Conservation (phyloP, 2,329 filamentous ascomycete genomes). For the Oidium heveae region DNA sequence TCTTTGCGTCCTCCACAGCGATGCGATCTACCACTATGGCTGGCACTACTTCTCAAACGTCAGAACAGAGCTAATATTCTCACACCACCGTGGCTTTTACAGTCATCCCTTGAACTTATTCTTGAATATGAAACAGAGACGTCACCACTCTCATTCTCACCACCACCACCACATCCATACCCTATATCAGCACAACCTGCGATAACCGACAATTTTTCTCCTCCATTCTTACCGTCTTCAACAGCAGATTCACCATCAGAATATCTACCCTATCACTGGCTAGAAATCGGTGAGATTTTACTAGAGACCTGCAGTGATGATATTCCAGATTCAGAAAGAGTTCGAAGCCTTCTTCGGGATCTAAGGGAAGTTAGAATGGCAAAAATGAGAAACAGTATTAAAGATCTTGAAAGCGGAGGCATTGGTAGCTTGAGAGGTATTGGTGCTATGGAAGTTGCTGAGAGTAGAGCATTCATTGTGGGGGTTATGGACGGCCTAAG, state of each 20-base stretch:
- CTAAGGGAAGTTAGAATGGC: constrained; percentile 70
- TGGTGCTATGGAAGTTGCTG: constrained; percentile 78
- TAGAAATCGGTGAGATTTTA: constrained; percentile 70
- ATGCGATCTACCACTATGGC: constrained; percentile 66
- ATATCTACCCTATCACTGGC: constrained; percentile 80
- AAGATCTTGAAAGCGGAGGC: constrained; percentile 50
- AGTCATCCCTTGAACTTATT: constrained; percentile 49
- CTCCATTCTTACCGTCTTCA: constrained; percentile 59
- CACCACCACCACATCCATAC: constrained; percentile 43
- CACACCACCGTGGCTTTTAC: constrained; percentile 68
- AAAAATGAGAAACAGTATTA: constrained; percentile 58
- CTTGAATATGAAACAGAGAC: constrained; percentile 57
- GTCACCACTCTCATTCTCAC: constrained; percentile 48
- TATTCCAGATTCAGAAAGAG: constrained; percentile 45
- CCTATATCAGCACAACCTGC: constrained; percentile 14
- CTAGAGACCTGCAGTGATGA: constrained; percentile 71
- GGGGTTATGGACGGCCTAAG: constrained; percentile 74
- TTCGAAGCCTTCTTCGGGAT: constrained; percentile 53
- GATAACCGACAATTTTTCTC: constrained; percentile 20
- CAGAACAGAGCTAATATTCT: constrained; percentile 85
- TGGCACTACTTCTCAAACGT: constrained; percentile 81
- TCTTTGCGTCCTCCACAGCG: constrained; percentile 59
- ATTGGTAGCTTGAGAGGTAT: constrained; percentile 47
- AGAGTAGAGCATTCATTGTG: constrained; percentile 59
- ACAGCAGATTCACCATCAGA: constrained; percentile 42